Conservation (phyloP, 345 rosid species). For the Eucalyptus pauciflora region DNA sequence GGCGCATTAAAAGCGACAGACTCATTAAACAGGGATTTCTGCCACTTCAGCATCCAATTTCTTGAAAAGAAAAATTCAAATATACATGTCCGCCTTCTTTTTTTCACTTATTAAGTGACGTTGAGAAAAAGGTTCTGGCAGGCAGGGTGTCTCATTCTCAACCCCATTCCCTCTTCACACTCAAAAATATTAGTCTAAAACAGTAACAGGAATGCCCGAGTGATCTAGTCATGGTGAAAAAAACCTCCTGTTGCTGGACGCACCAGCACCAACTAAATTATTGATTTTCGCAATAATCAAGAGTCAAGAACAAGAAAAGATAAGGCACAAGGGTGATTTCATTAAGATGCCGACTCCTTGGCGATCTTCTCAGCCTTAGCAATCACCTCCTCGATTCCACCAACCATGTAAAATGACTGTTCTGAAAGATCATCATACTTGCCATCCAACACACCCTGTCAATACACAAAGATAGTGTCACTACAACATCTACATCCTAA, state of each 20-base stretch:
- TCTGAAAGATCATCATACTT: conserved; percentile 75
- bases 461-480: background rate
- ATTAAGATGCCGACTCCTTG: conserved; percentile 45
- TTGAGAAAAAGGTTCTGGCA: background rate
- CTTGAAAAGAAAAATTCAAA: background rate
- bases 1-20: background rate
- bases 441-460: conserved; percentile 79
- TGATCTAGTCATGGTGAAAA: conserved; percentile 8
- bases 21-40: background rate
- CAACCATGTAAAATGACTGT: conserved; percentile 84
- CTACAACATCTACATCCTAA: background rate
- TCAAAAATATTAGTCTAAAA: background rate
- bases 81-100: background rate
- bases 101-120: background rate
- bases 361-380: conserved; percentile 84
- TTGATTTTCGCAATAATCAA: conserved; percentile 8
- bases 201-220: conserved; percentile 1
- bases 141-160: background rate
- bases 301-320: background rate
- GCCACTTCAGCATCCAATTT: background rate
- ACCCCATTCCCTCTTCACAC: conserved; percentile 10
- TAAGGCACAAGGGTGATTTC: background rate
- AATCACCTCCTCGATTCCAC: conserved; percentile 77
- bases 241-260: conserved; percentile 11
- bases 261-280: conserved; percentile 16